Base-by-base conservation (phyloP, 2,329 filamentous ascomycete species). In the Ascochyta clinopodiicola region DNA sequence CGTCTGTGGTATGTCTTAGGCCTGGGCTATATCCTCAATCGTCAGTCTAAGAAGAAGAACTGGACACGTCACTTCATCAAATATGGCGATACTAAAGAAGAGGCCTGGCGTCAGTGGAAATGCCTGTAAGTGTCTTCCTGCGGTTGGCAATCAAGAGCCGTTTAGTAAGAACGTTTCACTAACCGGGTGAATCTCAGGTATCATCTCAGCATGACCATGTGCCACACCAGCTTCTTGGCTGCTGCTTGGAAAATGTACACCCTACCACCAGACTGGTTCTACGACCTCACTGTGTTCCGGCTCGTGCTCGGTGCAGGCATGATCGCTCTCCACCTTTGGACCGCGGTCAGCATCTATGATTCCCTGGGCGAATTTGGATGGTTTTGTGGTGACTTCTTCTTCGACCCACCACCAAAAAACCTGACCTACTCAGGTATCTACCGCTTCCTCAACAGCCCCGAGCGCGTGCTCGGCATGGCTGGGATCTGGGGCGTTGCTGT, bases 341-440 rank as follows among this genome's bases (percentile, higher is more conserved):
- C 93, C 1, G 89, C 92, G 1, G 82, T 90, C 62, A 97, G 92
- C 75, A 93, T 98, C 64, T 96, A 98, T 75, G 92, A 97, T 45
- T 96, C 92, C 2, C 86, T 99, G 0, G 95, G 95, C 52, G 95
- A 99, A 71, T 99, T 98, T 69, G 95, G 95, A 67, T 99, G 94
- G 94, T 98, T 98, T 81, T 98, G 93, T 71, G 95, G 95, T 17
- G 95, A 99, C 74, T 99, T 98, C 81, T 98, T 99, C 82, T 97
- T 95, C 72, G 92, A 97, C 59, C 89, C 91, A 40, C 86, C 88
- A 10, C 88, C 89, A 12, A 96, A 95, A 77, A 72, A 70, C 29
- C 82, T 98, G 59, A 98, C 91, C 0, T 99, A 99, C 77, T 92
- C 90, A 64, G 96, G 94, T 59, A 99, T 99, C 68, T 99, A 99